These are phyloP conservation scores for Mrakia blollopis DNA, from an alignment of 768 basidiomycete genomes.

Conservation along the genomic window DNA sequence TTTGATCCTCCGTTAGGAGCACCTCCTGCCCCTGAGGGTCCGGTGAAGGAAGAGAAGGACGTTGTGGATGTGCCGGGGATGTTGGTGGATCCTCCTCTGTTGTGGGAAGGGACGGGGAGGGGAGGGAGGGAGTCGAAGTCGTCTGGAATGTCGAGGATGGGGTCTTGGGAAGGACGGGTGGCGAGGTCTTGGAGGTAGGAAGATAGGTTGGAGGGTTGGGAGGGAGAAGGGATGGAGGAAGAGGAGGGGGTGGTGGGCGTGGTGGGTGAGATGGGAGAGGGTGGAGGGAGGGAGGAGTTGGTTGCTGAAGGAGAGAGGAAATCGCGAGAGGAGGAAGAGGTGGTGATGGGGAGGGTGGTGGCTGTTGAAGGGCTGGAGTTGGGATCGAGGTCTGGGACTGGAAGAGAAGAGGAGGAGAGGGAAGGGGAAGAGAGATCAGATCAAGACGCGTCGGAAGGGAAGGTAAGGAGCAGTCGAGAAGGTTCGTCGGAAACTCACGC, in stretches of 20 bases:
- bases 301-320: constrained; percentile 38
- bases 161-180: constrained; percentile 43
- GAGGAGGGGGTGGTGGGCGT: background rate
- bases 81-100: constrained; percentile 10
- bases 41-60: constrained; percentile 18
- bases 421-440: background rate
- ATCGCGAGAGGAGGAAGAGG: background rate
- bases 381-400: background rate
- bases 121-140: constrained; percentile 34
- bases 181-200: constrained; percentile 43
- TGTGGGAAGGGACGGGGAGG: constrained; percentile 29
- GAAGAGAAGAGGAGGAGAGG: background rate
- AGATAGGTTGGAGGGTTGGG: constrained; percentile 38
- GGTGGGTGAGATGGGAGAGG: background rate
- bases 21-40: background rate
- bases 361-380: background rate
- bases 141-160: constrained; percentile 43
- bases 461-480: background rate
- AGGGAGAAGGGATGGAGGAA: background rate
- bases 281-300: constrained; percentile 37
- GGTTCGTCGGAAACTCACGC: constrained; percentile 56
- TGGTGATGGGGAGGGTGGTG: background rate
- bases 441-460: background rate
- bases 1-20: constrained; percentile 2
- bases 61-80: background rate